Conservation (phyloP, 495 filamentous ascomycete genomes). For the Podospora pseudocomata region DNA sequence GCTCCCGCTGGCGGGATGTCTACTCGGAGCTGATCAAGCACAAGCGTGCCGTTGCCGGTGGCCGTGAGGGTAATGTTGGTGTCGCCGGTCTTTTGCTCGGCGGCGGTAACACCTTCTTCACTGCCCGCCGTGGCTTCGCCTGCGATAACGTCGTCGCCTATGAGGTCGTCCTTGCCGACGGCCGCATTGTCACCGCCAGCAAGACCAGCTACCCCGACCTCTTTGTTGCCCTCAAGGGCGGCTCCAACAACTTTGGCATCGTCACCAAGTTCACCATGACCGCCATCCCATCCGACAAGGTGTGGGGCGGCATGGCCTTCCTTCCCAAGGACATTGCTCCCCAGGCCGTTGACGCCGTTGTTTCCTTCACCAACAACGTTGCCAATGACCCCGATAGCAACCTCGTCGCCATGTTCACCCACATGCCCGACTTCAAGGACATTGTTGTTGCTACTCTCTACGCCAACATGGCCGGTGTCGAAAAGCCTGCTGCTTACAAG, state of each 20-base stretch:
- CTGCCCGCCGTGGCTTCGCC: constrained; percentile 42
- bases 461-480: constrained; percentile 21
- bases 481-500: constrained; percentile 16
- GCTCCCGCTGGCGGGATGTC: constrained; percentile 44
- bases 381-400: constrained; percentile 16
- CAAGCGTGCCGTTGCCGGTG: constrained; percentile 41
- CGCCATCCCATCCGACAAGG: constrained; percentile 9
- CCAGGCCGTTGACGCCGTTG: constrained; percentile 10
- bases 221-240: constrained; percentile 52
- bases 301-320: constrained; percentile 23
- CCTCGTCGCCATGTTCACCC: constrained; percentile 17
- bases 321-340: constrained; percentile 11
- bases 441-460: constrained; percentile 25
- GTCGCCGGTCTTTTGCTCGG: constrained; percentile 52
- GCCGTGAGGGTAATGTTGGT: constrained; percentile 48
- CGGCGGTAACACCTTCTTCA: constrained; percentile 47
- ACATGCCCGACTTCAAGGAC: constrained; percentile 18
- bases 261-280: constrained; percentile 48
- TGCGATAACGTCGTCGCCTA: constrained; percentile 49
- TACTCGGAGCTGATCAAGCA: constrained; percentile 36
- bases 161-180: constrained; percentile 43
- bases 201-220: constrained; percentile 36
- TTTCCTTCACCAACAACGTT: constrained; percentile 32
- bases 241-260: constrained; percentile 58
- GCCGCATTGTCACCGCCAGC: constrained; percentile 35